Conservation (phyloP, 306 rosid species). For the Datisca glomerata region DNA sequence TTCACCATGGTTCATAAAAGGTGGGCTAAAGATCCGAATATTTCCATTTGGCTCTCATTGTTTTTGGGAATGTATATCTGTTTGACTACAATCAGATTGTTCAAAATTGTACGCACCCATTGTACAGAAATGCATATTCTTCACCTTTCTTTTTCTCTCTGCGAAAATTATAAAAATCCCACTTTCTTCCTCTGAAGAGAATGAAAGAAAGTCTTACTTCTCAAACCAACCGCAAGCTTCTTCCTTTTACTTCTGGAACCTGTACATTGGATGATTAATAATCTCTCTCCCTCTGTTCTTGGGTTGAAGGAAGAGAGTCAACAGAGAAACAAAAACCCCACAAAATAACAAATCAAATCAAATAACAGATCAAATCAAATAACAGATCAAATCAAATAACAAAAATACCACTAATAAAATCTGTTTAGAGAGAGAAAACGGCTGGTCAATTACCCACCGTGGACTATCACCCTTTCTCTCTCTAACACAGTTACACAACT, state of each 20-base stretch:
- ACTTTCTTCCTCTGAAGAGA: neutral
- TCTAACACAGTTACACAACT: neutral
- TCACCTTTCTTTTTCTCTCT: neutral
- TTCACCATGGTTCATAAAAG: conserved; percentile 5
- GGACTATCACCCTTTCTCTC: neutral
- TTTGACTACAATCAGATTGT: conserved; percentile 1
- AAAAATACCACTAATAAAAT: neutral
- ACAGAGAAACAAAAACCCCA: no score
- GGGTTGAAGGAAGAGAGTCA: no score
- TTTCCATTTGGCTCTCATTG: neutral
- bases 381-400: neutral
- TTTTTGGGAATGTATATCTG: neutral
- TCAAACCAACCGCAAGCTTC: no score
- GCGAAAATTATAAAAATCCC: neutral
- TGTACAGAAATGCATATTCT: conserved; percentile 5
- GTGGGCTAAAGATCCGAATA: conserved; percentile 3
- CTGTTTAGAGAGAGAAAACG: neutral
- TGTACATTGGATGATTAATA: no score
- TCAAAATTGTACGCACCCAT: conserved; percentile 6
- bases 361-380: neutral
- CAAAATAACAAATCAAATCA: no score
- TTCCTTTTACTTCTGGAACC: no score
- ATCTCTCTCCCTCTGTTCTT: neutral
- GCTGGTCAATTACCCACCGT: neutral
- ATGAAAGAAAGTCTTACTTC: neutral